Conservation (phyloP, 345 rosid genomes). For the Acer saccharum region DNA sequence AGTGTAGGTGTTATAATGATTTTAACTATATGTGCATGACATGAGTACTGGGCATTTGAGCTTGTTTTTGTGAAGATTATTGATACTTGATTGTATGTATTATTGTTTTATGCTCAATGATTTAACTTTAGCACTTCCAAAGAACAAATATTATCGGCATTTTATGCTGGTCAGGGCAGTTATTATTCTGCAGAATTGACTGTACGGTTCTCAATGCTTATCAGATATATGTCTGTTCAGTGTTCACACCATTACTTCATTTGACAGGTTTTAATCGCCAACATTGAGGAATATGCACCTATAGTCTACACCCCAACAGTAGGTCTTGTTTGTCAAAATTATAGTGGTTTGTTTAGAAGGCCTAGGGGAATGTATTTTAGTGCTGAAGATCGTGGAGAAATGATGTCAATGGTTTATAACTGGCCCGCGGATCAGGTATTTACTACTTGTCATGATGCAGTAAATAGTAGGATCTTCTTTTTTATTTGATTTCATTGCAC, state of each 20-base stretch:
- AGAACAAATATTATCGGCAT: neutral
- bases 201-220: neutral
- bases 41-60: neutral
- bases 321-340: conserved; percentile 96
- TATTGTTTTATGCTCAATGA: neutral
- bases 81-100: too few species aligned
- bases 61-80: too few species aligned
- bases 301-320: conserved; percentile 96
- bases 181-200: neutral
- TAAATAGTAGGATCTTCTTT: conserved; percentile 14
- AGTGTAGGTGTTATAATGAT: neutral
- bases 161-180: neutral
- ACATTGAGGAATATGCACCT: conserved; percentile 97
- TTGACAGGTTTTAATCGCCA: conserved; percentile 79
- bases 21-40: neutral
- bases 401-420: conserved; percentile 99
- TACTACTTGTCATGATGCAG: conserved; percentile 11
- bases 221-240: neutral
- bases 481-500: conserved; percentile 14
- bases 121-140: neutral
- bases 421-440: conserved; percentile 99
- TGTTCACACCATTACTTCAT: conserved; percentile 14
- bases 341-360: conserved; percentile 95
- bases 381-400: conserved; percentile 94
- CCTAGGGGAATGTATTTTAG: conserved; percentile 99